A percentile compares a stretch with the other conserved stretches of the same genome.
Conservation (phyloP, 1,284 basidiomycete genomes). For the Lentinula novae-zelandiae region DNA sequence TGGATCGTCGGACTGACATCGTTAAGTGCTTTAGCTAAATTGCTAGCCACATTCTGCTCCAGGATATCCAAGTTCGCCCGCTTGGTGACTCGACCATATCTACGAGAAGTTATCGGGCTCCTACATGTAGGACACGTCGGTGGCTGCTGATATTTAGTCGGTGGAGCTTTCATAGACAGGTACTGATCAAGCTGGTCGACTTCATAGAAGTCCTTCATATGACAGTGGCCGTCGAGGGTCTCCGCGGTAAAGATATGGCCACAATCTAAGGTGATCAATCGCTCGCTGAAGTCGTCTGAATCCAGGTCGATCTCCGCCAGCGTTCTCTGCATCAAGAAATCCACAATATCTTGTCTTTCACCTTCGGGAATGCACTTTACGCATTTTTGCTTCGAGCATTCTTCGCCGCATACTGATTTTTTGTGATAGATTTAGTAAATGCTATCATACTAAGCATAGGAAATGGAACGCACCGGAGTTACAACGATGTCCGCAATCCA, state of each 20-base stretch:
- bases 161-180: slow-evolving; percentile 37
- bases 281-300: slow-evolving; percentile 41
- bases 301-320: slow-evolving; percentile 47
- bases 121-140: slow-evolving; percentile 58
- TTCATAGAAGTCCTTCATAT: slow-evolving; percentile 51
- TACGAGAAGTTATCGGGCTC: slow-evolving; percentile 43
- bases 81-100: slow-evolving; percentile 53
- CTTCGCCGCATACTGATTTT: slow-evolving; percentile 62
- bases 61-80: slow-evolving; percentile 49
- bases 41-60: slow-evolving; percentile 45
- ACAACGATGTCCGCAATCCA: slow-evolving; percentile 62
- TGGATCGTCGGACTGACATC: slow-evolving; percentile 15
- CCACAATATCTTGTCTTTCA: slow-evolving; percentile 43
- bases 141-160: slow-evolving; percentile 38
- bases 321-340: slow-evolving; percentile 52
- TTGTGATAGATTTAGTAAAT: slow-evolving; percentile 11
- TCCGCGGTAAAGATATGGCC: slow-evolving; percentile 69
- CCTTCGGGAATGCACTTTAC: slow-evolving; percentile 43
- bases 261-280: slow-evolving; percentile 59
- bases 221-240: slow-evolving; percentile 60
- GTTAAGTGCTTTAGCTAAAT: slow-evolving; percentile 35
- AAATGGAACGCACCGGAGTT: slow-evolving; percentile 49
- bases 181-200: slow-evolving; percentile 32
- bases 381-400: slow-evolving; percentile 57
- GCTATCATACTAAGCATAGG: slow-evolving; percentile 8